Percentiles rank a stretch among this genome's conserved stretches.
phyloP scores from a whole-genome alignment of 169 alveolate genomes.

The Plasmodium fragile region DNA sequence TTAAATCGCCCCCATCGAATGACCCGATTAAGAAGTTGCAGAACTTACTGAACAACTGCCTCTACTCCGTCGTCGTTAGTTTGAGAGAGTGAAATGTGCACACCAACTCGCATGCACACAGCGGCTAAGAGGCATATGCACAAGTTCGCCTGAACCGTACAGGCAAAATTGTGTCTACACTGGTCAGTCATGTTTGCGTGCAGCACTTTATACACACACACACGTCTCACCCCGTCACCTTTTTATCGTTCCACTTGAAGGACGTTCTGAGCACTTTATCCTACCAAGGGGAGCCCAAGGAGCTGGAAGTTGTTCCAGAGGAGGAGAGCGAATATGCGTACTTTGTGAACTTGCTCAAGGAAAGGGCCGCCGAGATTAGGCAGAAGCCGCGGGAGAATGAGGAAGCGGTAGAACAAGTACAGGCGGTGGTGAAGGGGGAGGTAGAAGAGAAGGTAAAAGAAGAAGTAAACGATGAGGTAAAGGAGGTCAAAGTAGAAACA shows the following conservation, averaged over 20 bases:
- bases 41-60: slow-evolving; percentile 50
- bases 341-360: slow-evolving; percentile 34
- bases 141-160: not conserved
- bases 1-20: slow-evolving; percentile 44
- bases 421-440: not conserved
- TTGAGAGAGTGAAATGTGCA: not conserved
- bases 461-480: not conserved
- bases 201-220: not conserved
- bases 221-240: not conserved
- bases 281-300: slow-evolving; percentile 55
- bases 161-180: not conserved
- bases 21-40: slow-evolving; percentile 70
- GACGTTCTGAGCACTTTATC: slow-evolving; percentile 59
- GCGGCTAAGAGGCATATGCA: not conserved
- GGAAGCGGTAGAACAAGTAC: not conserved
- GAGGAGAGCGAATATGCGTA: slow-evolving; percentile 40
- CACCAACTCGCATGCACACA: not conserved
- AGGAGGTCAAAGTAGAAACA: not conserved
- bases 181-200: not conserved
- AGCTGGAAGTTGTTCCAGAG: slow-evolving; percentile 19
- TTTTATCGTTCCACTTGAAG: slow-evolving; percentile 2
- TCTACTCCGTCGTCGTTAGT: slow-evolving; percentile 45
- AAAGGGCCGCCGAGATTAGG: slow-evolving; percentile 7
- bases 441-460: not conserved
- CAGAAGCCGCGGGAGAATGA: not conserved